Evolutionary conservation across 805 yeast species (phyloP).

Genomic region (Diddensiella transvaalensis): DNA sequence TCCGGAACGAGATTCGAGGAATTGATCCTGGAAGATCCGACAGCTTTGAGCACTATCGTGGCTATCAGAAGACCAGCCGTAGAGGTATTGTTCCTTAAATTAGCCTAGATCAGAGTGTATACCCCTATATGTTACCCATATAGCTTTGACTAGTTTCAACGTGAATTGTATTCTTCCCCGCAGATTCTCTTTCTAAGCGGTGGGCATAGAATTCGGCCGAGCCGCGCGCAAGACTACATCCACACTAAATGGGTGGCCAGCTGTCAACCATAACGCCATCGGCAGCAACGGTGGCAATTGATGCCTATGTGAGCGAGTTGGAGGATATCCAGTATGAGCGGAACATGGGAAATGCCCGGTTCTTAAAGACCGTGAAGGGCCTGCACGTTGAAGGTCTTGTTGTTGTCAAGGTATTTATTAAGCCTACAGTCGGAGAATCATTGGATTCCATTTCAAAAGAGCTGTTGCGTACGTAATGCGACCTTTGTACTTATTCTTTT

Average conservation of each 20-base stretch:
- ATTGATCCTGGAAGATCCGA: too few relatives aligned
- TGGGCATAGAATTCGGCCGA: too few relatives aligned
- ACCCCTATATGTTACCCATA: too few relatives aligned
- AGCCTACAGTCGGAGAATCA: constrained; percentile 47
- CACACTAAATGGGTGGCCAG: constrained; percentile 72
- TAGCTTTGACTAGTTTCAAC: too few relatives aligned
- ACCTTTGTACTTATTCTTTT: not conserved
- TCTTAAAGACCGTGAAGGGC: constrained; percentile 81
- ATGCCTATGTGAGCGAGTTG: constrained; percentile 81
- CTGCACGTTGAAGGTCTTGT: constrained; percentile 67
- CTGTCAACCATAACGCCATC: constrained; percentile 84
- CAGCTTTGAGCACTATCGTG: too few relatives aligned
- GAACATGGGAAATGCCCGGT: constrained; percentile 75
- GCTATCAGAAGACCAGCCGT: too few relatives aligned
- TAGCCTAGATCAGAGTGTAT: too few relatives aligned
- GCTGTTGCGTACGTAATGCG: constrained; percentile 23
- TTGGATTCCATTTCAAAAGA: constrained; percentile 22
- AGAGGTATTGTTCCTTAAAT: too few relatives aligned
- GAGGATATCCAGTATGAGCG: constrained; percentile 70
- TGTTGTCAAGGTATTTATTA: constrained; percentile 77
- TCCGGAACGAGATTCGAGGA: constrained; percentile 19
- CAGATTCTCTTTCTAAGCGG: too few relatives aligned
- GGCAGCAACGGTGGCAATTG: constrained; percentile 86
- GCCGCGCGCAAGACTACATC: too few relatives aligned
- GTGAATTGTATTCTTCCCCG: too few relatives aligned